Conservation (phyloP, 108 stramenopile species). For the Nannochloropsis gaditana region DNA sequence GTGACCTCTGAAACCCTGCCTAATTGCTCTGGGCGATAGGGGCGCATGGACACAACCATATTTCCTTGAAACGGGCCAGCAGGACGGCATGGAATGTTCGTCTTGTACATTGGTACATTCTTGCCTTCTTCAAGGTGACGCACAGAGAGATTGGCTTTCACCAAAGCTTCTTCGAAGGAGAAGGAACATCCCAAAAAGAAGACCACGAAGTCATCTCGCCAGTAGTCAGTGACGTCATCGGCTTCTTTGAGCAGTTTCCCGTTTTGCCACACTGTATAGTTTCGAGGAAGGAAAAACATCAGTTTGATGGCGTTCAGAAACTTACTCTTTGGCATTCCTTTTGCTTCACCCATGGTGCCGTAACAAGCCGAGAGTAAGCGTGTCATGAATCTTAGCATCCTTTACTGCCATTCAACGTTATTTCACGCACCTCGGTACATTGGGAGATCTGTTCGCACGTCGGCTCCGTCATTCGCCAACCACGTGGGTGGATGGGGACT, state of each 20-base stretch:
- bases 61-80: constrained; percentile 65
- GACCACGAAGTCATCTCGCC: constrained; percentile 68
- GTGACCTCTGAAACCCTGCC: constrained; percentile 16
- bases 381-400: background rate
- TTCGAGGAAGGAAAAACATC: background rate
- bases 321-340: background rate
- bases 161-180: constrained; percentile 68
- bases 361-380: background rate
- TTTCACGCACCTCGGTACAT: constrained; percentile 28
- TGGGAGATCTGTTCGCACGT: constrained; percentile 50
- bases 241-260: constrained; percentile 63
- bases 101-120: constrained; percentile 84
- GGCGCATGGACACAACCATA: constrained; percentile 78
- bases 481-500: constrained; percentile 22
- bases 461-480: constrained; percentile 21
- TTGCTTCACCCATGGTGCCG: too few relatives aligned
- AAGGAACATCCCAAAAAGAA: constrained; percentile 79
- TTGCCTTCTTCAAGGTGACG: constrained; percentile 63
- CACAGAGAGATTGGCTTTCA: constrained; percentile 63
- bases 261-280: constrained; percentile 56
- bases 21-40: background rate
- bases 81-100: constrained; percentile 59
- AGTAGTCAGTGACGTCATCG: constrained; percentile 59
- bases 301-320: background rate
- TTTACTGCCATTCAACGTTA: background rate